These are phyloP conservation scores for Ballota nigra DNA, from an alignment of 257 asterid genomes.

Conservation along the genomic window DNA sequence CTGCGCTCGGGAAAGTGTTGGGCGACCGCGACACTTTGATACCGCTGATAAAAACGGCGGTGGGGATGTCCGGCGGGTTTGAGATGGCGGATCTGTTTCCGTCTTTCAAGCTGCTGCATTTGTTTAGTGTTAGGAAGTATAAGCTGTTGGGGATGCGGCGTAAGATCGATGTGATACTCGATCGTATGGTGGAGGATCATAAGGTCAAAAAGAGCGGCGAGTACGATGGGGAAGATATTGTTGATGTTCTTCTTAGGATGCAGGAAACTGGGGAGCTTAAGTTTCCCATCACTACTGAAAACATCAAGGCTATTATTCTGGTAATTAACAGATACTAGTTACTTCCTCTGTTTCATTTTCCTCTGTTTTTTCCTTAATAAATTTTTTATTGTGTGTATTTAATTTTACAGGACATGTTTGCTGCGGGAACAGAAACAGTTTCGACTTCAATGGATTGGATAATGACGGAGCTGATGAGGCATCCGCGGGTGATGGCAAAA, in stretches of 20 bases:
- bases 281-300: constrained; percentile 26
- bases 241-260: constrained; percentile 29
- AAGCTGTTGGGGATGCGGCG: constrained; percentile 12
- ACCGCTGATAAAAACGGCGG: not conserved
- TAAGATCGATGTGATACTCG: not conserved
- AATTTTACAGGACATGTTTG: constrained; percentile 15
- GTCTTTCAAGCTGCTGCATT: not conserved
- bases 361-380: too few relatives aligned
- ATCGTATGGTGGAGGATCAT: constrained; percentile 15
- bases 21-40: not conserved
- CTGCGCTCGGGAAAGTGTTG: constrained; percentile 25
- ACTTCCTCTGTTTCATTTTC: too few relatives aligned
- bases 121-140: constrained; percentile 5
- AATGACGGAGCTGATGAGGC: constrained; percentile 24
- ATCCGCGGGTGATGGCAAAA: not conserved
- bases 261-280: constrained; percentile 17
- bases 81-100: constrained; percentile 24
- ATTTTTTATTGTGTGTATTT: too few relatives aligned
- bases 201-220: not conserved
- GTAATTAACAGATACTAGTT: not conserved
- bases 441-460: constrained; percentile 30
- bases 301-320: constrained; percentile 28
- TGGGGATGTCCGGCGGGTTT: constrained; percentile 19
- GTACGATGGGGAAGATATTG: constrained; percentile 20
- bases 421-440: constrained; percentile 25